Percentiles rank a stretch among this genome's conserved stretches.
These are phyloP conservation scores for Cryphonectria carpinicola DNA, from an alignment of 2,329 filamentous ascomycete species.

Conservation along the genomic window DNA sequence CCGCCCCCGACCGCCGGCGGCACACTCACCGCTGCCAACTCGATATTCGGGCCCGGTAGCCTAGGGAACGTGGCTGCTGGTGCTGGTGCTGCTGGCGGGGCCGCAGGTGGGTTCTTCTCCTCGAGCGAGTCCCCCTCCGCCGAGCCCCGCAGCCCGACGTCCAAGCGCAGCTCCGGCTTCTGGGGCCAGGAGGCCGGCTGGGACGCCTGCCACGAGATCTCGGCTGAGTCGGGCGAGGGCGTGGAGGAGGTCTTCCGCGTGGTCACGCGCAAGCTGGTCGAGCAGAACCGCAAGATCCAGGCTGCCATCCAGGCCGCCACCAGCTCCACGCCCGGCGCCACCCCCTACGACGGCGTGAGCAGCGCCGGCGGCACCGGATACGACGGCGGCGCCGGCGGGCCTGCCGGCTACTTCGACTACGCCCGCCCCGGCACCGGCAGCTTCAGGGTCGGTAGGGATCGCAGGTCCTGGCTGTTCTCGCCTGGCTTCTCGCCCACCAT, in stretches of 20 bases:
- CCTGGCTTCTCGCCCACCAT: slow-evolving; percentile 57
- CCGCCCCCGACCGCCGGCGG: slow-evolving; percentile 64
- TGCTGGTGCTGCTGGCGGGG: slow-evolving; percentile 43
- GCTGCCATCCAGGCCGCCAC: slow-evolving; percentile 61
- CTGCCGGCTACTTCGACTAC: slow-evolving; percentile 53
- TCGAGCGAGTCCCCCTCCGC: slow-evolving; percentile 34
- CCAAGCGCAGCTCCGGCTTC: slow-evolving; percentile 73
- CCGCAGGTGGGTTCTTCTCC: slow-evolving; percentile 35
- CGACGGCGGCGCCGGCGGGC: slow-evolving; percentile 26
- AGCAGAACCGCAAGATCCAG: slow-evolving; percentile 67
- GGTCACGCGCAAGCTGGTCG: slow-evolving; percentile 64
- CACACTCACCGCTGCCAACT: slow-evolving; percentile 33
- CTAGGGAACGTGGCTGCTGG: slow-evolving; percentile 31
- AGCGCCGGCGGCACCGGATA: slow-evolving; percentile 24
- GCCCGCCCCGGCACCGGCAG: slow-evolving; percentile 50
- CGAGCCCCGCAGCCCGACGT: slow-evolving; percentile 63
- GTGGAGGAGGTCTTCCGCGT: slow-evolving; percentile 94
- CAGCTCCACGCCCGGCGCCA: slow-evolving; percentile 47
- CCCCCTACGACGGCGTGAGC: slow-evolving; percentile 45
- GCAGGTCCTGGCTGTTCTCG: slow-evolving; percentile 63
- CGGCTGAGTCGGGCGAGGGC: slow-evolving; percentile 89
- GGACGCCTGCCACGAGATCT: slow-evolving; percentile 98
- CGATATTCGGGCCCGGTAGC: slow-evolving; percentile 9
- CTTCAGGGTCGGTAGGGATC: slow-evolving; percentile 61
- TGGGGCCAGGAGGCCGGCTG: slow-evolving; percentile 94